Evolutionary conservation across 1,284 basidiomycete species (phyloP), one percentile per base, ranked within the genome.

Genomic region (Ustilago sp.): DNA sequence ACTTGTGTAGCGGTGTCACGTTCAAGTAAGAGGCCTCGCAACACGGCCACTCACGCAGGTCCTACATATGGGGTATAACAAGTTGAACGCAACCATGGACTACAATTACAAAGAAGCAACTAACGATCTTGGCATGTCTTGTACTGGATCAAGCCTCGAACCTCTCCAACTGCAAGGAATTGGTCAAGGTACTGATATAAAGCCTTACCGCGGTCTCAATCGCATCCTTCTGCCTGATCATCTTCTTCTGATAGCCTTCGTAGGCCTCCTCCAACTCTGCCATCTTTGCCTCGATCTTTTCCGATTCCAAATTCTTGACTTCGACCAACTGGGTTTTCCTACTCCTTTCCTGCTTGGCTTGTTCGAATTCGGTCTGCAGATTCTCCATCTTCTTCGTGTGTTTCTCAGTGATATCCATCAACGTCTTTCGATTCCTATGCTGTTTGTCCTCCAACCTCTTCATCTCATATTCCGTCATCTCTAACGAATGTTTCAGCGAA

Each of bases 231-330:
- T 74, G 75, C 8, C 75, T 35, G 32, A 71, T 57, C 68, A 74
- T 73, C 47, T 74, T 69, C 59, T 74, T 76, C 68, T 74, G 72
- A 59, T 73, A 72, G 15, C 62, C 71, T 28, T 70, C 70, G 38
- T 63, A 73, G 11, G 59, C 69, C 53, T 69, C 60, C 43, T 67
- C 64, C 58, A 69, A 55, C 54, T 77, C 66, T 36, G 68, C 63
- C 60, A 80, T 70, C 68, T 80, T 70, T 23, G 68, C 74, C 34
- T 83, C 81, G 43, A 81, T 73, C 61, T 68, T 67, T 60, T 77
- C 74, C 5, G 53, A 35, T 51, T 76, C 74, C 5, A 61, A 12
- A n/a, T 71, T 71, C 56, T 76, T 76, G 19, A 56, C 38, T 11
- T 76, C 74, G 6, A 65, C 74, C 43, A 65, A 34, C 23, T 68